Percentiles rank a stretch among this genome's conserved stretches.
These are phyloP conservation scores for Globisporangium barbulae DNA, from an alignment of 352 stramenopile species.

Conservation along the genomic window DNA sequence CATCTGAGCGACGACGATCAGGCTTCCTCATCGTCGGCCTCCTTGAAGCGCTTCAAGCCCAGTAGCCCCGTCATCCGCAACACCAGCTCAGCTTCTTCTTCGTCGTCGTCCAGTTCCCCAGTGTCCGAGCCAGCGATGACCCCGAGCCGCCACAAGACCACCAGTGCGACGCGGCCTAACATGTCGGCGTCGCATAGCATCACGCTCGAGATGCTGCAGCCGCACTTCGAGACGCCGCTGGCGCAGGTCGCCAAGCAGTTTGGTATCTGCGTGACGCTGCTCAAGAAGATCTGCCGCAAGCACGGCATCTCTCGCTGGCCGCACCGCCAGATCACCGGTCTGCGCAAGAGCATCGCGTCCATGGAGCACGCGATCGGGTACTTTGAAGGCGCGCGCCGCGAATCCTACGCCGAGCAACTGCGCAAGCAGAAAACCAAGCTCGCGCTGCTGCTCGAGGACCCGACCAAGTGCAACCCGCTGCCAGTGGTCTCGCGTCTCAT, in stretches of 20 bases:
- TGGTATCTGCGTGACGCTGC: slow-evolving; percentile 79
- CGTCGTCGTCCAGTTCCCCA: neutral
- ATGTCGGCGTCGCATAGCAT: slow-evolving; percentile 78
- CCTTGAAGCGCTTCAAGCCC: slow-evolving; percentile 11
- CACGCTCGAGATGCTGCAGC: slow-evolving; percentile 76
- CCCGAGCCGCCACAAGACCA: slow-evolving; percentile 23
- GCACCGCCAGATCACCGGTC: slow-evolving; percentile 82
- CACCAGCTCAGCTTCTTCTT: neutral
- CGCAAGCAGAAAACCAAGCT: slow-evolving; percentile 77
- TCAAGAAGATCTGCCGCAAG: slow-evolving; percentile 86
- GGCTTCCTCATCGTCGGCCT: neutral
- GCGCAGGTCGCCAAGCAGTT: slow-evolving; percentile 73
- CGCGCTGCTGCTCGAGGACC: slow-evolving; percentile 55
- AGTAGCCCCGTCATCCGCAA: neutral
- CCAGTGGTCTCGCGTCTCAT: neutral
- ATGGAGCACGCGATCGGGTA: slow-evolving; percentile 83
- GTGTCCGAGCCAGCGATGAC: slow-evolving; percentile 6
- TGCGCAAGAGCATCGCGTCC: slow-evolving; percentile 83
- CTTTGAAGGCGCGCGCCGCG: slow-evolving; percentile 64
- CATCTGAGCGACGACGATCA: slow-evolving; percentile 3
- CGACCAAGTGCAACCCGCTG: slow-evolving; percentile 46
- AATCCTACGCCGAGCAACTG: slow-evolving; percentile 69
- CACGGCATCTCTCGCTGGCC: slow-evolving; percentile 80
- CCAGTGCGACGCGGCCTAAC: slow-evolving; percentile 33
- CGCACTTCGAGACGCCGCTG: slow-evolving; percentile 83